Base-by-base conservation (phyloP, 2,329 filamentous ascomycete genomes). In the Pyricularia sp. region DNA sequence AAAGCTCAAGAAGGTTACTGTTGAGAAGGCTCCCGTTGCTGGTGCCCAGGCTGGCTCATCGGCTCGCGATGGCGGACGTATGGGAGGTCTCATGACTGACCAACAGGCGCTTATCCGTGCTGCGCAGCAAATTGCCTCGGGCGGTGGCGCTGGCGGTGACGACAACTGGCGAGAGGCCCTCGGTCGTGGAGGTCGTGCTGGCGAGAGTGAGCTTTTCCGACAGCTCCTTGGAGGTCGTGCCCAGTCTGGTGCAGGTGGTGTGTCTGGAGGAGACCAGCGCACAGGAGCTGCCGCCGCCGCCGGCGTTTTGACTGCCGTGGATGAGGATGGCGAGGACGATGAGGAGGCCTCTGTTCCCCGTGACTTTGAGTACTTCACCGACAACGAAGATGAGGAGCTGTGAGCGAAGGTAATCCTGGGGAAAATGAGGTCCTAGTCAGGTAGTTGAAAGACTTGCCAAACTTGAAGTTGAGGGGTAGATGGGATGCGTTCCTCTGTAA, bases 1-100 rank as follows among this genome's bases (percentile, higher is more conserved):
- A 76, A 96, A 96, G 79, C 85, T 96, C 57, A 94, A 93, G 82
- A 96, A 96, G 75, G 82, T 83, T 4, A 82, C 82, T 1, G 85
- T 80, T 0, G 85, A 88, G 70, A 84, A 82, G 65, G 84, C 85
- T 0, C 83, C 84, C 2, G 81, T 85, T 2, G 82, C 81, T 0
- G 72, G 77, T 69, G 72, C 63, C 68, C 70, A 6, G 68, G 70
- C 40, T 74, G 75, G 28, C 69, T 76, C 64, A 71, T 77, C 65
- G 72, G 75, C 57, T 49, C 68, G 67, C 40, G 65, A 65, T 19
- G 60, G 66, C 24, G 67, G 68, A 16, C 69, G 67, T 31, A 62
- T 64, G 10, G 60, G 63, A 24, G 63, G 60, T 10, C 31, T 65
- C 22, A 64, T 44, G 16, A 63, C 59, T 8, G 31, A 53, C 22